Evolutionary conservation across 2,329 filamentous ascomycete genomes (phyloP).

Genomic region (Epichloe sp.): DNA sequence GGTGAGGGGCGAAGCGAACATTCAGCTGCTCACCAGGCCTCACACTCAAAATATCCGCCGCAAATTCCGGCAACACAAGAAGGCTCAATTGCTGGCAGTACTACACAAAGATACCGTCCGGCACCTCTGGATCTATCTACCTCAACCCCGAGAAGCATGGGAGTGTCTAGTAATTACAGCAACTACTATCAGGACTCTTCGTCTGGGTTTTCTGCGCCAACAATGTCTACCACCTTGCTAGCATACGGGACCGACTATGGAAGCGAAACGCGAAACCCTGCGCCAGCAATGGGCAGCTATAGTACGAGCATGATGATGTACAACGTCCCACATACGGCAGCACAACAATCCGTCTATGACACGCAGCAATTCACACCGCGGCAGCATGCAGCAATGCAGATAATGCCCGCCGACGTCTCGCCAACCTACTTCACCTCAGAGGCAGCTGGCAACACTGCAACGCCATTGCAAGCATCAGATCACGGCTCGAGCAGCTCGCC

Average conservation of each 20-base stretch:
- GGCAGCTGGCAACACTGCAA: conserved; percentile 35
- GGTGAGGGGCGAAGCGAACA: conserved; percentile 64
- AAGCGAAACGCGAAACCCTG: conserved; percentile 44
- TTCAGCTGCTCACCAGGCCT: conserved; percentile 44
- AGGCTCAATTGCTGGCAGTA: conserved; percentile 18
- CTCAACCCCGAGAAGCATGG: conserved; percentile 36
- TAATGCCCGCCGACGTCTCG: conserved; percentile 37
- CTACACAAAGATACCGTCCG: conserved; percentile 33
- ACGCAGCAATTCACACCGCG: conserved; percentile 61
- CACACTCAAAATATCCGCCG: conserved; percentile 39
- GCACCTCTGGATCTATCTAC: conserved; percentile 37
- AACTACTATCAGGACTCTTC: conserved; percentile 45
- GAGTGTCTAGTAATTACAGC: conserved; percentile 42
- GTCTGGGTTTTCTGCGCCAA: conserved; percentile 37
- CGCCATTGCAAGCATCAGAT: conserved; percentile 36
- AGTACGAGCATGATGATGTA: conserved; percentile 63
- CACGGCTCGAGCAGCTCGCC: conserved; percentile 35
- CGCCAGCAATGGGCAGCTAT: conserved; percentile 44
- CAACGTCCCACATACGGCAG: conserved; percentile 52
- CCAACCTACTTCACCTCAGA: conserved; percentile 56
- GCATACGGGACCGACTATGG: conserved; percentile 53
- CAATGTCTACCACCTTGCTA: conserved; percentile 42
- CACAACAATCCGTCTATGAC: conserved; percentile 59
- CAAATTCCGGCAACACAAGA: conserved; percentile 36
- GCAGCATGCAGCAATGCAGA: conserved; percentile 66